Conservation (phyloP, 192 early-diverging fungal species). For the Rhizoclosmatium globosum region DNA sequence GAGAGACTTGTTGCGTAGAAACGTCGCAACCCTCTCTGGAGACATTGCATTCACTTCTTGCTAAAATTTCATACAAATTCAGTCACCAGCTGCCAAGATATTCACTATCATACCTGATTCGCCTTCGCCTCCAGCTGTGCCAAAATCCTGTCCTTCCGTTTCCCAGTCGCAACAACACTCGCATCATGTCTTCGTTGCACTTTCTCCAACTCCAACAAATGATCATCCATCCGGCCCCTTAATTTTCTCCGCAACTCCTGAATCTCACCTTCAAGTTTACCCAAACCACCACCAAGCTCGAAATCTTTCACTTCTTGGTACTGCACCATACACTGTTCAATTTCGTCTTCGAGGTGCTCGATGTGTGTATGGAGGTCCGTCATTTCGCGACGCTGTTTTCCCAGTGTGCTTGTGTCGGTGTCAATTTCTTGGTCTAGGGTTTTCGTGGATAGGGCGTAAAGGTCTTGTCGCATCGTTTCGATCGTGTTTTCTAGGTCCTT, state of each 20-base stretch:
- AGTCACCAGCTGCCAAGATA: background rate
- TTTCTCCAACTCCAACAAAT: constrained; percentile 17
- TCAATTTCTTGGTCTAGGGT: background rate
- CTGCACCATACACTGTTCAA: background rate
- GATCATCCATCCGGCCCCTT: background rate
- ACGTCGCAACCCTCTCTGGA: background rate
- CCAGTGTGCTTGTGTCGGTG: constrained; percentile 4
- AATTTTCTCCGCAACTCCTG: background rate
- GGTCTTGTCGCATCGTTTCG: background rate
- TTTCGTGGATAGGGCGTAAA: background rate
- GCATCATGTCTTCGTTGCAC: constrained; percentile 31
- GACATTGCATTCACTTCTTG: background rate
- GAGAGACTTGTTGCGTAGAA: constrained; percentile 4
- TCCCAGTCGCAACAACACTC: constrained; percentile 13
- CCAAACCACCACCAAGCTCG: background rate
- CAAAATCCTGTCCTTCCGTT: constrained; percentile 9
- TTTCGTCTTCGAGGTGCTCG: constrained; percentile 24
- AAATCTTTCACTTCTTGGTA: constrained; percentile 30
- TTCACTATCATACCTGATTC: constrained; percentile 1
- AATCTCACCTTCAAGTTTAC: background rate
- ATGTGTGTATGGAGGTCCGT: background rate
- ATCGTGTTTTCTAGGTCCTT: constrained; percentile 26
- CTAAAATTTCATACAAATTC: background rate
- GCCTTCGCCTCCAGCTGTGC: constrained; percentile 12
- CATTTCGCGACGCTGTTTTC: constrained; percentile 1